Evolutionary conservation across 177 flowering plant genomes (phyloP).

Genomic region (Vitis hybrid): DNA sequence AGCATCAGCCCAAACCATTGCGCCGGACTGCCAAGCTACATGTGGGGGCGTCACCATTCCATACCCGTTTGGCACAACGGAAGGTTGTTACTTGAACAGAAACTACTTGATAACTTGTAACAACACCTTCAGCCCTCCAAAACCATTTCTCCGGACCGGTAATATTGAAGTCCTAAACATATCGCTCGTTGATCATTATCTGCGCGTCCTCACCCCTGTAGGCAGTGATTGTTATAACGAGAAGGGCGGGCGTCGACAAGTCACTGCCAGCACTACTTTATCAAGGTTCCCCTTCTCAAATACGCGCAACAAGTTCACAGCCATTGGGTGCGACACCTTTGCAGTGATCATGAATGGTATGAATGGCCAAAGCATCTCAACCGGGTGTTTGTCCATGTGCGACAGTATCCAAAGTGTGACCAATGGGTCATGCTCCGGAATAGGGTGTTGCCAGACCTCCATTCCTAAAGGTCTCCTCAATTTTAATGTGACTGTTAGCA

Average conservation of each 20-base stretch:
- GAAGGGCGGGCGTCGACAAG: background rate
- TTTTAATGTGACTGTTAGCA: background rate
- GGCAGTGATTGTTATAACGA: constrained; percentile 7
- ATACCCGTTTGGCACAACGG: constrained; percentile 17
- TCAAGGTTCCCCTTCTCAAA: constrained; percentile 10
- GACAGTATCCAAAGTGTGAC: background rate
- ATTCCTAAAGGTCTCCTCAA: constrained; percentile 7
- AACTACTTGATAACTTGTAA: constrained; percentile 9
- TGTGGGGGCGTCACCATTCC: constrained; percentile 22
- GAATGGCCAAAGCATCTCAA: background rate
- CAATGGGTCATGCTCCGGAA: constrained; percentile 13
- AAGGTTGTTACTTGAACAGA: background rate
- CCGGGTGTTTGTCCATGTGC: constrained; percentile 8
- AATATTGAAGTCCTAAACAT: constrained; percentile 9
- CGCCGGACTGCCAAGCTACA: constrained; percentile 1
- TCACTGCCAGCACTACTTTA: background rate
- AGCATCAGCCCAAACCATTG: background rate
- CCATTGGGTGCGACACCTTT: no score
- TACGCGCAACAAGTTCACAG: constrained; percentile 19
- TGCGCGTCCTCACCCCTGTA: background rate
- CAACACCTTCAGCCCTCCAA: background rate
- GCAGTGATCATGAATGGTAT: background rate
- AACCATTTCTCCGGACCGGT: background rate
- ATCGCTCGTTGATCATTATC: background rate
- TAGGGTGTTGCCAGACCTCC: constrained; percentile 13